These are phyloP conservation scores for Solanum sitiens DNA, from an alignment of 257 asterid species.

Conservation along the genomic window DNA sequence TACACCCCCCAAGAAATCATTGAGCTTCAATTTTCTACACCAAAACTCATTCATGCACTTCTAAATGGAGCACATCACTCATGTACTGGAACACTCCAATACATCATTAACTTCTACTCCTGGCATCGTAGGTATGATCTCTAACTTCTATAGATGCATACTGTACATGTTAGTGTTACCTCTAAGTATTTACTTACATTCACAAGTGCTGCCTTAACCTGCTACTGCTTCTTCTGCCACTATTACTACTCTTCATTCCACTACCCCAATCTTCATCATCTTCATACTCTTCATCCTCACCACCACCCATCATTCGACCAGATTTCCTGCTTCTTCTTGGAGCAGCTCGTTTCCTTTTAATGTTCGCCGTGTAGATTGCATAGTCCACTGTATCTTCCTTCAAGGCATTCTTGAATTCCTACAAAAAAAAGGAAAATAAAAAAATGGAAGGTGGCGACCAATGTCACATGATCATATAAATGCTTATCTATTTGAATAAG, in stretches of 20 bases:
- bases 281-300: conserved; percentile 12
- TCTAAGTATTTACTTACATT: conserved; percentile 63
- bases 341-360: conserved; percentile 32
- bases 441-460: background rate
- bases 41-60: background rate
- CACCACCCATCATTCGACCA: conserved; percentile 10
- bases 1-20: background rate
- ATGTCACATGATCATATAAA: background rate
- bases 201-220: conserved; percentile 56
- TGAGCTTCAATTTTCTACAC: background rate
- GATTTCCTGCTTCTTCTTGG: conserved; percentile 20
- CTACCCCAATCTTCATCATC: conserved; percentile 29
- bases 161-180: conserved; percentile 73
- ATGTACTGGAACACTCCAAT: background rate
- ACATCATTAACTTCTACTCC: background rate
- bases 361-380: conserved; percentile 24
- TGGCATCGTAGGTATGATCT: background rate
- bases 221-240: conserved; percentile 37
- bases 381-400: conserved; percentile 37
- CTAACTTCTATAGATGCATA: conserved; percentile 6
- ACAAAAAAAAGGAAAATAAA: background rate
- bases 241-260: conserved; percentile 28
- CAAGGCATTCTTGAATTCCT: conserved; percentile 36
- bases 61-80: background rate
- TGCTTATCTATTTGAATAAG: background rate